Conservation (phyloP, 2,329 filamentous ascomycete species). For the Macrophomina phaseolina region DNA sequence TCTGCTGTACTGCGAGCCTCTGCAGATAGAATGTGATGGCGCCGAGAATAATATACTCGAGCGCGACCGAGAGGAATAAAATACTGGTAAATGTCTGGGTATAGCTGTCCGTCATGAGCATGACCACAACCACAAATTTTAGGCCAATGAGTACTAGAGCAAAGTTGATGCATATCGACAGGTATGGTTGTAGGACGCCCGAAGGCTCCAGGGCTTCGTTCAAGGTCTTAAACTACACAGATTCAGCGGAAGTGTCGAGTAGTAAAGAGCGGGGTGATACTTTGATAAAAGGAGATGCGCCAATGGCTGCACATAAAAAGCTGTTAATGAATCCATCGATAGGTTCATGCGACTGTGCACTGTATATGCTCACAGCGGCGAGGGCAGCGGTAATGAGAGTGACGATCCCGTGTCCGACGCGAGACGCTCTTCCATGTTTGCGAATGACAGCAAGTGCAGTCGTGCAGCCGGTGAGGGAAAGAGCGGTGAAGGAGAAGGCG, state of each 20-base stretch:
- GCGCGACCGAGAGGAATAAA: no score
- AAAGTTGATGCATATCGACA: neutral
- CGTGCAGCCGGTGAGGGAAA: neutral
- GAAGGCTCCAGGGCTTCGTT: neutral
- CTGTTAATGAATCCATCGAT: neutral
- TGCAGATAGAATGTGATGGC: no score
- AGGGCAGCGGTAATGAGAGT: neutral
- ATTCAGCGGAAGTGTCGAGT: neutral
- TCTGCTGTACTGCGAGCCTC: no score
- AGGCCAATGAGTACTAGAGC: neutral
- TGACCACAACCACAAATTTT: no score
- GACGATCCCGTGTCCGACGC: neutral
- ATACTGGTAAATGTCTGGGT: no score
- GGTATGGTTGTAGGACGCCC: neutral
- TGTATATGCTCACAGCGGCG: neutral
- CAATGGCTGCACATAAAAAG: neutral
- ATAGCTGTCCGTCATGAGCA: no score
- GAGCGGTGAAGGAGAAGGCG: slow-evolving; percentile 6
- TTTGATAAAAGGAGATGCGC: neutral
- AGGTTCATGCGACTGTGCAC: neutral
- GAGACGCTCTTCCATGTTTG: neutral
- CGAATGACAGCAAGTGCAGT: neutral
- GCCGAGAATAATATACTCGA: no score
- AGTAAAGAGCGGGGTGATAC: neutral
- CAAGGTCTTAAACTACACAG: neutral